Percentiles rank a stretch among this genome's conserved stretches.
phyloP scores from a whole-genome alignment of 306 rosid species.

The Acacia acuminata region DNA sequence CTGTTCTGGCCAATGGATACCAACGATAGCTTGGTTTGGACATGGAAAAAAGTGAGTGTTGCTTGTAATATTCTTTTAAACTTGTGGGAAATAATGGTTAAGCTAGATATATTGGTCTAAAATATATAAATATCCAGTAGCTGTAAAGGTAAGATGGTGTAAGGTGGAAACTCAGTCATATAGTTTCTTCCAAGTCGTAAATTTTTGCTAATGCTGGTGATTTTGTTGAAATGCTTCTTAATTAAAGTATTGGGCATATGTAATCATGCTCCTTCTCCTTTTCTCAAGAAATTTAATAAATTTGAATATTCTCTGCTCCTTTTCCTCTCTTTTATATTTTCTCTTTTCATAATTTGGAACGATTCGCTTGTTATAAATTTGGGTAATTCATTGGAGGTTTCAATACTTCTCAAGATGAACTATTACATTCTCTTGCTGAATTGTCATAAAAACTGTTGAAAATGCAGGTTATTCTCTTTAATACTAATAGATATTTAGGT shows the following conservation, averaged over 20 bases:
- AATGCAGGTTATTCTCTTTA: not conserved
- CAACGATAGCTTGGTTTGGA: constrained; percentile 56
- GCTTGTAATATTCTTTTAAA: constrained; percentile 93
- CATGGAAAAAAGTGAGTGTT: constrained; percentile 37
- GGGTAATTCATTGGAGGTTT: not conserved
- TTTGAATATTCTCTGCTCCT: not conserved
- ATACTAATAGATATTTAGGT: not conserved
- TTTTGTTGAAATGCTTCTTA: constrained; percentile 27
- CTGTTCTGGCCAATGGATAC: constrained; percentile 90
- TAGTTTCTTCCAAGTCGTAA: constrained; percentile 57
- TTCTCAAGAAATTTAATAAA: not conserved
- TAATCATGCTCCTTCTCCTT: constrained; percentile 13
- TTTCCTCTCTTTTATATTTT: not conserved
- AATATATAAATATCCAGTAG: constrained; percentile 48
- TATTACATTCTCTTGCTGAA: not conserved
- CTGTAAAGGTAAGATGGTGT: constrained; percentile 69
- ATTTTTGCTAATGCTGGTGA: constrained; percentile 59
- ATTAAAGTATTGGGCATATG: constrained; percentile 1
- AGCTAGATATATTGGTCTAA: constrained; percentile 54
- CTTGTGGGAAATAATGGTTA: constrained; percentile 74
- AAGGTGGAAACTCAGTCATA: constrained; percentile 34
- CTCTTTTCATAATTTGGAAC: not conserved
- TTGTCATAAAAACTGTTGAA: constrained; percentile 53
- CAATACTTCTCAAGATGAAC: not conserved
- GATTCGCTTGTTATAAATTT: not conserved